Base-by-base conservation (phyloP, 345 rosid genomes). In the Ceriops zippeliana region DNA sequence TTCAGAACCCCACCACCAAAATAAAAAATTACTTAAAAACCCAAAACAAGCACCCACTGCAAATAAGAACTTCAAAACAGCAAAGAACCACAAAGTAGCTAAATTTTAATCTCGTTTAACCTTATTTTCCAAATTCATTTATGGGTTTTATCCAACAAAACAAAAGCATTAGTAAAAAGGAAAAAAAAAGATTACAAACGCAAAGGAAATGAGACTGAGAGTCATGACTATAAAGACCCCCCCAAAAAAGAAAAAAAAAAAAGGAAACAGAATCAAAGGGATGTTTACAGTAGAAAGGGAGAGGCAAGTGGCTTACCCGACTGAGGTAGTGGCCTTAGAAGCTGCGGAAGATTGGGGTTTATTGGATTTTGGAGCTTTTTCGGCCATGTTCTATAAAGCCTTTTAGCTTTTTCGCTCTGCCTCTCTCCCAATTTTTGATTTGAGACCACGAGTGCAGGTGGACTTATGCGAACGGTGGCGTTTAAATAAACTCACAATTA, bases 371-470 rank as follows among this genome's bases (percentile, higher is more conserved):
- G 59, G 17, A 73, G 76, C 67, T 70, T 47, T 78, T 72, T 78
- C 78, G 59, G 80, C 72, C 87, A 76, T 86, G 16, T 78, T 70
- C 26, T 59, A 71, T 63, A n/a, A 42, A 28, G 4, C 35, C 35
- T 32, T 34, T 7, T 34, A 7, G 37, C 37, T 34, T 24, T 24
- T 24, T 24, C 26, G 1, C 26, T 24, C 26, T 24, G 26, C 26
- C 26, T 24, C 28, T 7, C 20, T 5, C 6, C 37, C 15, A 38
- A 1, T 9, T 38, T 10, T 38, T 38, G 15, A 38, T 38, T 2
- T 2, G 46, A 38, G 46, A 2, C 46, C 46, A 38, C 16, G 46
- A 10, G 0, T 38, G 46, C 15, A 38, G 16, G 16, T 9, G 47
- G 0, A 38, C 1, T 2, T 11, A 10, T 8, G 13, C 13, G 11